Evolutionary conservation across 441 rosid species (phyloP), one percentile per base, ranked within the genome.

Genomic region (Adansonia gregorii): DNA sequence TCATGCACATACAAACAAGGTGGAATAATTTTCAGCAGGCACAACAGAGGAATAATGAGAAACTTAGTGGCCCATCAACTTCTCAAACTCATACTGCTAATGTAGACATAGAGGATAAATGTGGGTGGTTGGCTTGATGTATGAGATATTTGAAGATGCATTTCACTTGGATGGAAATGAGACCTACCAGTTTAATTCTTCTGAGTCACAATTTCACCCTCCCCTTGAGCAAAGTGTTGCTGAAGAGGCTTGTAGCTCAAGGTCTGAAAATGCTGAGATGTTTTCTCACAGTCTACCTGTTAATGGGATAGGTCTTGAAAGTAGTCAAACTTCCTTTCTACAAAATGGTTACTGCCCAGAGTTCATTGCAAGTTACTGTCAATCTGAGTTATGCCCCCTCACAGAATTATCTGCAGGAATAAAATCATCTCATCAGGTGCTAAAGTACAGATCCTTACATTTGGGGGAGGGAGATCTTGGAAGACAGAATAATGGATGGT

Each of bases 1-100:
- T 90, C 79, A 88, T 88, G 78, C 97, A 94, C 87, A 82, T 97
- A 84, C 98, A 97, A 86, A 87, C 87, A 76, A 88, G 98, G 78
- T 97, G 98, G 95, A 87, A 89, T 83, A 85, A 84, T 72, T 80
- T 88, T 79, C 90, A 88, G 83, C 84, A 84, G 87, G 86, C 87
- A 74, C 90, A 86, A 75, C 87, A 84, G 70, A 78, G 80, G 80
- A 88, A 79, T 68, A 83, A 73, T 68, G 87, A 82, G 82, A 88
- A 75, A 76, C 76, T 72, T 71, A 74, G 80, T 66, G 75, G 76
- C 59, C 66, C 77, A n/a, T 82, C 87, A 78, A 83, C 86, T 84
- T 89, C 90, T 66, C 85, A 85, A 75, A 75, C 77, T 85, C 81
- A 77, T 78, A 64, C 78, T 73, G 76, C 81, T 61, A 75, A 82